Conservation (phyloP, 108 stramenopile genomes). For the Cyclotella sp. region DNA sequence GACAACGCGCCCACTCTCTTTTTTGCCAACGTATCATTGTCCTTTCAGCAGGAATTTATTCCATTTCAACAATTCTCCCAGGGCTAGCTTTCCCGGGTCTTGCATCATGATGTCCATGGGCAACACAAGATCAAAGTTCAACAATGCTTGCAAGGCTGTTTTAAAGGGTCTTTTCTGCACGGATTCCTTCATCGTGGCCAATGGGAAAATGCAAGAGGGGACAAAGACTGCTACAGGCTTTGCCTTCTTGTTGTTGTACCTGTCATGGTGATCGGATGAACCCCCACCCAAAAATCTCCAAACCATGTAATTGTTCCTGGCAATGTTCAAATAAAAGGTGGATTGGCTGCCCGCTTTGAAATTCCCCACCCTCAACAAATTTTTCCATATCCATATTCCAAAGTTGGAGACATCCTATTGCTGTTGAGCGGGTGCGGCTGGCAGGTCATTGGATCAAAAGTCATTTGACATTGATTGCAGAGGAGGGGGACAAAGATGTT, state of each 20-base stretch:
- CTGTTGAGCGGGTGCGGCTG: not conserved
- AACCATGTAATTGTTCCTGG: slow-evolving; percentile 44
- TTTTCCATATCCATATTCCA: slow-evolving; percentile 23
- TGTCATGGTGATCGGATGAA: slow-evolving; percentile 3
- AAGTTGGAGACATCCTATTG: slow-evolving; percentile 26
- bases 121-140: slow-evolving; percentile 38
- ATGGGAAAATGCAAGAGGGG: not conserved
- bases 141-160: slow-evolving; percentile 38
- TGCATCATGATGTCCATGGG: slow-evolving; percentile 52
- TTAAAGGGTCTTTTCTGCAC: slow-evolving; percentile 32
- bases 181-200: not conserved
- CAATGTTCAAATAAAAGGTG: slow-evolving; percentile 21
- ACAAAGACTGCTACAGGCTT: not conserved
- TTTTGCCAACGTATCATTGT: slow-evolving; percentile 2
- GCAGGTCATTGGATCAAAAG: slow-evolving; percentile 9
- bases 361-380: not conserved
- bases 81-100: slow-evolving; percentile 10
- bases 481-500: not conserved
- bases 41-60: slow-evolving; percentile 20
- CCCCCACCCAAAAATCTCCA: slow-evolving; percentile 56
- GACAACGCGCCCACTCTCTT: slow-evolving; percentile 37
- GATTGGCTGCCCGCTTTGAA: slow-evolving; percentile 15
- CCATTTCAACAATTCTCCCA: slow-evolving; percentile 41
- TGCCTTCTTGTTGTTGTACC: not conserved
- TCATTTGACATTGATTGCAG: too few species aligned